Evolutionary conservation across 2,329 filamentous ascomycete genomes (phyloP), one percentile per base, ranked within the genome.

Genomic region (Pseudopyrenochaeta lycopersici): DNA sequence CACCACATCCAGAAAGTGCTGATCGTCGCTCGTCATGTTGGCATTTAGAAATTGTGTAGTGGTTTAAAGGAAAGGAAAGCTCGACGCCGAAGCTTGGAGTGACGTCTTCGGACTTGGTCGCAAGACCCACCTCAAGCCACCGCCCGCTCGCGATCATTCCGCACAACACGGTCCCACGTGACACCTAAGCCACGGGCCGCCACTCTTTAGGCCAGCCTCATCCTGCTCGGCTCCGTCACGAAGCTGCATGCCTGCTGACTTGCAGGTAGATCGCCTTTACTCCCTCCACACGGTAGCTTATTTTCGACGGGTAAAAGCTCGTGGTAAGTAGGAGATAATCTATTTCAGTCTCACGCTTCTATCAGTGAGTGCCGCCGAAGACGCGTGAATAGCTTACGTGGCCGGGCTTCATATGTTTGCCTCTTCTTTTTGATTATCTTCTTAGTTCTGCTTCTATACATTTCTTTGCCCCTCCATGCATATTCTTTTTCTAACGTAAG

Each of bases 1-100:
- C 79, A 93, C 90, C 72, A 90, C 82, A 77, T 92, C 89, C 62
- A 92, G 79, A 71, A 93, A 89, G 67, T 90, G 87, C 78, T 91
- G 88, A 72, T 92, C 90, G 73, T 93, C 89, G 72, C 85, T 87
- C 63, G 90, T 89, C 90, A 94, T 94, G 63, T 18, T 46, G 30
- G 23, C n/a, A 15, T 30, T 18, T n/a, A 14, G 11, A 20, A 15
- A 15, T 3, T 1, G 23, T 7, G 18, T 35, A 4, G 23, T 12
- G 14, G 11, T 30, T 35, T 6, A 4, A 17, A 46, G 15, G 7
- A 17, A 10, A n/a, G 18, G 15, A 33, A 9, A 38, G 3, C 21
- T 47, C 44, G n/a, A 14, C 32, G 20, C 23, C 23, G 41, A 27
- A 32, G 46, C 46, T 50, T 32, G 21, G 32, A 48, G 33, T 38